Evolutionary conservation across 345 rosid species (phyloP).

Genomic region (Pelargonium nanum): DNA sequence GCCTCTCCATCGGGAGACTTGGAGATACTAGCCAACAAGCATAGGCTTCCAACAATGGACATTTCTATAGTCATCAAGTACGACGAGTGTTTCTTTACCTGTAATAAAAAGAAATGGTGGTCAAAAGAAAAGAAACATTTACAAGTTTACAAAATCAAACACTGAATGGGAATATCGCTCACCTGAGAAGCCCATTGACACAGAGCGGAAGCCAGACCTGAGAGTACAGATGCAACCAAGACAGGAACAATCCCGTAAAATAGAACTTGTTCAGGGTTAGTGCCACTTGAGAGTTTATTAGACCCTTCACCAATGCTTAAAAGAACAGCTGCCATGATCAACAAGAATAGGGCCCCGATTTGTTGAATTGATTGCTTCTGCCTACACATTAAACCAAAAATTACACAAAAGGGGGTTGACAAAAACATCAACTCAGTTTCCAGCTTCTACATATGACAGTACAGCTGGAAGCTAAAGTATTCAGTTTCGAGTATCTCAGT

Average conservation of each 20-base stretch:
- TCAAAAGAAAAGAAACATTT: constrained; percentile 3
- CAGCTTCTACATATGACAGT: not conserved
- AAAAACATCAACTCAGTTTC: not conserved
- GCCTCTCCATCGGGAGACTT: constrained; percentile 99
- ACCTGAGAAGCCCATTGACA: constrained; percentile 99
- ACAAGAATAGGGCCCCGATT: constrained; percentile 69
- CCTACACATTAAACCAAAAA: constrained; percentile 32
- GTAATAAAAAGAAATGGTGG: constrained; percentile 12
- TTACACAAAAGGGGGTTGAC: constrained; percentile 8
- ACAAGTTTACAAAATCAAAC: not conserved
- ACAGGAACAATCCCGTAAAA: constrained; percentile 91
- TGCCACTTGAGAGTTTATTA: constrained; percentile 43
- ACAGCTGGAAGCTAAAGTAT: not conserved
- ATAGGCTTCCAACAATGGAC: constrained; percentile 91
- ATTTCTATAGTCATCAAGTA: constrained; percentile 96
- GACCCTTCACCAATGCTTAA: constrained; percentile 96
- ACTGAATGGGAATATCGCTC: constrained; percentile 5
- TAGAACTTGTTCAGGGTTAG: constrained; percentile 50
- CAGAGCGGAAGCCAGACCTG: constrained; percentile 89
- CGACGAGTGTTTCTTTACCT: constrained; percentile 92
- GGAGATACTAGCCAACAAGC: constrained; percentile 63
- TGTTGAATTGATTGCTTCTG: constrained; percentile 90
- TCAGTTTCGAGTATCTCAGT: not conserved
- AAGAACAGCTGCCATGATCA: constrained; percentile 85
- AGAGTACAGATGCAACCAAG: constrained; percentile 86